A percentile compares a stretch with the other conserved stretches of the same genome.
Evolutionary conservation across 2,329 filamentous ascomycete genomes (phyloP).

Genomic region (Simplicillium aogashimaense): DNA sequence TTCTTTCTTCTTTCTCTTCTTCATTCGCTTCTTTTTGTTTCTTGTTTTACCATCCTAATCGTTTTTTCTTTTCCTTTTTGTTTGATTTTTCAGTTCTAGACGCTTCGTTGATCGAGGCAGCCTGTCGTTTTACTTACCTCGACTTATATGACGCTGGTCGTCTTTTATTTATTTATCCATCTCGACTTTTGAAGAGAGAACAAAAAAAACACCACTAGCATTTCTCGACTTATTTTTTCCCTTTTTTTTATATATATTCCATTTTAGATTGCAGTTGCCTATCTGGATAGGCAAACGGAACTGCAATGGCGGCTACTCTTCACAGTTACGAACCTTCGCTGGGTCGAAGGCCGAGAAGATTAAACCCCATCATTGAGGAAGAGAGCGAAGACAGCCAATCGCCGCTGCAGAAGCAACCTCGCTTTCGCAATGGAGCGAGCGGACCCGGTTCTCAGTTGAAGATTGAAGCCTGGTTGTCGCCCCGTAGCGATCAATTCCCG

Average conservation of each 20-base stretch:
- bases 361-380: constrained; percentile 60
- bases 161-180: constrained; percentile 12
- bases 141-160: constrained; percentile 25
- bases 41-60: constrained; percentile 15
- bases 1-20: constrained; percentile 20
- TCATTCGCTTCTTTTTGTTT: constrained; percentile 18
- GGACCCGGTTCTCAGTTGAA: constrained; percentile 30
- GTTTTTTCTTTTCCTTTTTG: constrained; percentile 15
- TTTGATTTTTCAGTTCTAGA: constrained; percentile 13
- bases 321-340: constrained; percentile 34
- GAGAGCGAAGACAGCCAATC: constrained; percentile 26
- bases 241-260: constrained; percentile 4
- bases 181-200: neutral
- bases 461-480: constrained; percentile 49
- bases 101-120: constrained; percentile 34
- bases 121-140: constrained; percentile 25
- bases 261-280: constrained; percentile 27
- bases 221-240: constrained; percentile 3
- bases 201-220: no score
- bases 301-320: no score
- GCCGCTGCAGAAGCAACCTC: neutral
- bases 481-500: constrained; percentile 57
- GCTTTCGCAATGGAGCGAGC: neutral
- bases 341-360: constrained; percentile 42
- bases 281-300: no score